phyloP scores from a whole-genome alignment of 2,329 filamentous ascomycete genomes.

The Fusarium cicatricum region DNA sequence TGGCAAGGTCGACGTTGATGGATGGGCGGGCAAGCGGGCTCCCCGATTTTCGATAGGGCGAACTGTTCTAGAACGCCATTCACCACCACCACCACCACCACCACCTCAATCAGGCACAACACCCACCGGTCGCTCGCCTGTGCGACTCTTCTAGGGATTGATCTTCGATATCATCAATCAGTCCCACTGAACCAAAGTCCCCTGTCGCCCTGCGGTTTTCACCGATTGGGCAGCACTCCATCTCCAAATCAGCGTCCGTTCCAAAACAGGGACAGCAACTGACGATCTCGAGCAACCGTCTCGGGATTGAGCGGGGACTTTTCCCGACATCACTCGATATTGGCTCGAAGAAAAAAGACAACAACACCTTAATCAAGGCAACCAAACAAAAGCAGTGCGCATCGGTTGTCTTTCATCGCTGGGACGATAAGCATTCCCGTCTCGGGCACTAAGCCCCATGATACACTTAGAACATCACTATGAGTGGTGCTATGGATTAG shows the following conservation, averaged over 20 bases:
- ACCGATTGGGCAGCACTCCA: slow-evolving; percentile 17
- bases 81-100: slow-evolving; percentile 4
- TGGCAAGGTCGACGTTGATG: slow-evolving; percentile 29
- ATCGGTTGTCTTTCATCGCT: slow-evolving; percentile 30
- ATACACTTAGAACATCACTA: slow-evolving; percentile 25
- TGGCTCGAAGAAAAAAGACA: slow-evolving; percentile 6
- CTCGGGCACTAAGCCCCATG: slow-evolving; percentile 22
- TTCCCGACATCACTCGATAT: not conserved
- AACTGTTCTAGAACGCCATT: slow-evolving; percentile 30
- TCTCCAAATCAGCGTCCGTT: slow-evolving; percentile 21
- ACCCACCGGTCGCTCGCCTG: slow-evolving; percentile 9
- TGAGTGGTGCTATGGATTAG: slow-evolving; percentile 18
- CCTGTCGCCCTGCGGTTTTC: slow-evolving; percentile 10
- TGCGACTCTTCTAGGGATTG: slow-evolving; percentile 3
- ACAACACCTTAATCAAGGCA: slow-evolving; percentile 23
- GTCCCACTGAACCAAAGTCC: slow-evolving; percentile 6
- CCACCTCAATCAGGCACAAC: slow-evolving; percentile 7
- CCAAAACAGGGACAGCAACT: slow-evolving; percentile 22
- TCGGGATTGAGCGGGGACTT: slow-evolving; percentile 2
- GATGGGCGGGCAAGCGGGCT: slow-evolving; percentile 32
- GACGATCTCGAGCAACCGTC: slow-evolving; percentile 25
- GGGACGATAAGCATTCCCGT: slow-evolving; percentile 7
- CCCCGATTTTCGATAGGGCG: slow-evolving; percentile 24
- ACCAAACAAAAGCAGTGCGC: slow-evolving; percentile 40
- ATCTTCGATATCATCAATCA: slow-evolving; percentile 16